These are phyloP conservation scores for Penicillium sclerotiorum DNA, from an alignment of 2,329 filamentous ascomycete species.

Conservation along the genomic window DNA sequence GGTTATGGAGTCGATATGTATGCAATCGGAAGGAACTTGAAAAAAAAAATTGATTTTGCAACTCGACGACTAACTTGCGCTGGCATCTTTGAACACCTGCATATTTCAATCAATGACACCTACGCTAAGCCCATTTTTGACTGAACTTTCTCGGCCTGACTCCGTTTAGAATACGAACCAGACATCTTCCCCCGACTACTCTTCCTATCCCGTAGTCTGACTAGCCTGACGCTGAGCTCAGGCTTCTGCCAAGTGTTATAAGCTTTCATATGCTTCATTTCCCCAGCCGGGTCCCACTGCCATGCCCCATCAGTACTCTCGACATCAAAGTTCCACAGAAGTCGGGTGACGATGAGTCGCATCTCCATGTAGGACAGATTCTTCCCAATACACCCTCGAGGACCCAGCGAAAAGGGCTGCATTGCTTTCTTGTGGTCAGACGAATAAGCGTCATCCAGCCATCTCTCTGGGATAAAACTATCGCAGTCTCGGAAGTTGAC, in stretches of 20 bases:
- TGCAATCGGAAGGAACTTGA: no score
- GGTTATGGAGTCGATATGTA: no score
- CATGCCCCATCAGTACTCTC: background rate
- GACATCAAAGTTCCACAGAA: constrained; percentile 5
- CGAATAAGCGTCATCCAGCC: constrained; percentile 24
- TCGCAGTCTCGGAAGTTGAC: constrained; percentile 10
- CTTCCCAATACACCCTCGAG: constrained; percentile 28
- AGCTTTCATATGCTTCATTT: background rate
- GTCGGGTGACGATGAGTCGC: constrained; percentile 1
- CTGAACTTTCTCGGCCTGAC: no score
- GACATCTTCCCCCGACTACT: no score
- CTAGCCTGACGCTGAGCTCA: background rate
- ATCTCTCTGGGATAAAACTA: constrained; percentile 30
- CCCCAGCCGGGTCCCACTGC: background rate
- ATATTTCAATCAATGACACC: no score
- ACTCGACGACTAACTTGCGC: no score
- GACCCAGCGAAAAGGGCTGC: constrained; percentile 31
- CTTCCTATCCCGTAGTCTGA: no score
- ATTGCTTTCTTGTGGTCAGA: constrained; percentile 32
- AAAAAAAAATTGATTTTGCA: no score
- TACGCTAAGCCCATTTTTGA: no score
- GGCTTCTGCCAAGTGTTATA: background rate
- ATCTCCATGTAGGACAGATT: constrained; percentile 10
- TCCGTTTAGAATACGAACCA: no score
- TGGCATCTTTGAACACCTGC: no score